Evolutionary conservation across 768 basidiomycete species (phyloP), one percentile per base, ranked within the genome.

Genomic region (Daedalea quercina): DNA sequence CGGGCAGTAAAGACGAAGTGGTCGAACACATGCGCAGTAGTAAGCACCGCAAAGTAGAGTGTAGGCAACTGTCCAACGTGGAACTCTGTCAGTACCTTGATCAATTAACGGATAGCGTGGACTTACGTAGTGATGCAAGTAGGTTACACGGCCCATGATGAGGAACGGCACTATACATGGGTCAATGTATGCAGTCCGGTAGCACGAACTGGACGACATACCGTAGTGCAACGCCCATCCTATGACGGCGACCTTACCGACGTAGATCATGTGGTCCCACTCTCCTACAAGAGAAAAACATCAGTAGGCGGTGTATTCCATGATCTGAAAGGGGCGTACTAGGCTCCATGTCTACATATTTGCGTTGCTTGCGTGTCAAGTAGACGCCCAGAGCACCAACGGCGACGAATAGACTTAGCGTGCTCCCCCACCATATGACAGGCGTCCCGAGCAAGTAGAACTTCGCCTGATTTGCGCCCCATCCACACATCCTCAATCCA

Each of bases 91-190:
- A 12, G 44, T 42, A 45, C 17, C 8, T 9, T 23, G 13, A 23
- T 23, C 40, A 41, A 24, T 24, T 43, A 11, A 4, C 19, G 6
- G 6, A 15, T 4, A 26, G 44, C 24, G 13, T 11, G 24, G 40
- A 79, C 89, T 58, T 60, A 94, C 91, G 65, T 95, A 97, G 74
- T 96, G 94, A 68, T 98, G 95, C 24, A 98, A 72, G 61, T 97
- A 97, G 26, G 94, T 96, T 3, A 94, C 90, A 54, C 94, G 90
- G 20, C 91, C 94, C 96, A 99, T 99, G 72, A 97, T 84, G 59
- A 97, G 72, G 84, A 97, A 99, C 1, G 95, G 95, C 22, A 87
- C 94, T 96, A 60, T 9, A 60, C 26, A 34, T 52, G 23, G 47
- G 31, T 19, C 17, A 57, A 47, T 52, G 8, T 8, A 54, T 47